phyloP scores from a whole-genome alignment of 169 alveolate genomes.

The Plasmodium berghei region DNA sequence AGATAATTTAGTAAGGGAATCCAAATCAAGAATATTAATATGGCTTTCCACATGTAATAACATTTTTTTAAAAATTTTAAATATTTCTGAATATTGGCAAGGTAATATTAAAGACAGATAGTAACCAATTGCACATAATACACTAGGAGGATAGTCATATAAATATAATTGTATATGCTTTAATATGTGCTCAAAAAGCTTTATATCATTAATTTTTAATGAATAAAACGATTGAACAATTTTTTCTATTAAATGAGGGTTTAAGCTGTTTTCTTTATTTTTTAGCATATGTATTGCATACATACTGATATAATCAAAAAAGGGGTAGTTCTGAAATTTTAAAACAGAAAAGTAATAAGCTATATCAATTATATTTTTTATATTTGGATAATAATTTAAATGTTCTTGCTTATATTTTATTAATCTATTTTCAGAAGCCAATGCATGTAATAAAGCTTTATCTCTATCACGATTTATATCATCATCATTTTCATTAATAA shows the following conservation, averaged over 20 bases:
- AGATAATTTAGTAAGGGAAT: conserved; percentile 67
- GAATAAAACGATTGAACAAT: conserved; percentile 64
- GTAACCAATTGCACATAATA: conserved; percentile 44
- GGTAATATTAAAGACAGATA: conserved; percentile 50
- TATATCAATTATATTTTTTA: conserved; percentile 27
- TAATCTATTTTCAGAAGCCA: conserved; percentile 33
- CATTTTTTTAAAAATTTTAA: conserved; percentile 65
- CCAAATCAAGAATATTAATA: conserved; percentile 19
- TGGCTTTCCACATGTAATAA: conserved; percentile 23
- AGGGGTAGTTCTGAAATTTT: conserved; percentile 76
- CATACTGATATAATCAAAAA: conserved; percentile 77
- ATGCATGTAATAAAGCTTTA: neutral
- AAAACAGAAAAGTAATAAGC: conserved; percentile 78
- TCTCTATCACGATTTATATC: neutral
- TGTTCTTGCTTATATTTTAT: conserved; percentile 69
- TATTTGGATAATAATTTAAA: conserved; percentile 61
- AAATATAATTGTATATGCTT: conserved; percentile 43
- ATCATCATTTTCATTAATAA: conserved; percentile 1
- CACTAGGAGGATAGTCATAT: conserved; percentile 74
- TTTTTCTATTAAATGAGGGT: conserved; percentile 76
- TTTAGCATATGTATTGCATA: conserved; percentile 53
- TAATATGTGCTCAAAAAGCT: conserved; percentile 76
- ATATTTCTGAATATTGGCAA: conserved; percentile 66
- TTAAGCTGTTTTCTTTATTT: conserved; percentile 20
- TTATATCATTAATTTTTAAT: conserved; percentile 82